Conservation (phyloP, 2,329 filamentous ascomycete species). For the Furcasterigmium sp. region DNA sequence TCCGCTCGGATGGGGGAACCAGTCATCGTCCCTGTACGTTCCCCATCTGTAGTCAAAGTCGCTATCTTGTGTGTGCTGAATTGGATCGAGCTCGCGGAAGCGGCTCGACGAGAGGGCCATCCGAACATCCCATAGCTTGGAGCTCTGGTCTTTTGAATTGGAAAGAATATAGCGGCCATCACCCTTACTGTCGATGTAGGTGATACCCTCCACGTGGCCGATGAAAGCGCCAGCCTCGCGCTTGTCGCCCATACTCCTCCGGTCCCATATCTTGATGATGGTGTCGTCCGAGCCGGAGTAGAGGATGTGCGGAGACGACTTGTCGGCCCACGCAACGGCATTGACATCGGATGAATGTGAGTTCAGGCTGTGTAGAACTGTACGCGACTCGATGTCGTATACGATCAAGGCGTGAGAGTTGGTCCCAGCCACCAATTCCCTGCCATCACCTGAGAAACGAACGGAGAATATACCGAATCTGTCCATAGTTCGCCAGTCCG, state of each 20-base stretch:
- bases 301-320: conserved; percentile 81
- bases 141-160: conserved; percentile 93
- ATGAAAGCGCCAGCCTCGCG: conserved; percentile 64
- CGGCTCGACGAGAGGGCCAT: conserved; percentile 75
- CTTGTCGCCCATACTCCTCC: conserved; percentile 82
- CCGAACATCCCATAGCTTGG: conserved; percentile 94
- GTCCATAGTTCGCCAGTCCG: conserved; percentile 20
- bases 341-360: conserved; percentile 91
- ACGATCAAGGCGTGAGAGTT: conserved; percentile 75
- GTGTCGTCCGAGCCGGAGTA: conserved; percentile 95
- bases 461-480: conserved; percentile 77
- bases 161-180: conserved; percentile 79
- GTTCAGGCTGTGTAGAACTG: conserved; percentile 66
- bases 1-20: conserved; percentile 63
- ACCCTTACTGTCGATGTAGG: conserved; percentile 65
- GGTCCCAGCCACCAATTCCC: conserved; percentile 86
- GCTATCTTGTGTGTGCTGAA: conserved; percentile 45
- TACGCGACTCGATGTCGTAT: conserved; percentile 82
- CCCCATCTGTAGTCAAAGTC: conserved; percentile 73
- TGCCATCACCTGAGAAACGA: conserved; percentile 85
- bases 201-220: conserved; percentile 61
- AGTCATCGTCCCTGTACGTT: conserved; percentile 59
- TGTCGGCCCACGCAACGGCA: conserved; percentile 92
- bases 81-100: conserved; percentile 51
- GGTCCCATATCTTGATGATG: conserved; percentile 93